phyloP scores from a whole-genome alignment of 257 asterid species.

The Penstemon barbatus region DNA sequence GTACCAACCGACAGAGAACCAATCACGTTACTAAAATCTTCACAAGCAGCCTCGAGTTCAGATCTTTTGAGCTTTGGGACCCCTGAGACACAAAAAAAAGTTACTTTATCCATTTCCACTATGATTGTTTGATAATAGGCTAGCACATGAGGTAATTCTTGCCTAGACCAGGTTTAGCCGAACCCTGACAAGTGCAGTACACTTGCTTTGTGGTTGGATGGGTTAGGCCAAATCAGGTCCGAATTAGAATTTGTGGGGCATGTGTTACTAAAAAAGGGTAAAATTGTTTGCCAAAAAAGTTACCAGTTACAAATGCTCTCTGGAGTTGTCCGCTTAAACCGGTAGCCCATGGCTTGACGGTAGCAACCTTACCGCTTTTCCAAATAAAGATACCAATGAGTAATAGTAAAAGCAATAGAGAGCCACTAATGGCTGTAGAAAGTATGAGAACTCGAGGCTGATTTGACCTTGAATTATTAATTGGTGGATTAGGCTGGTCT shows the following conservation, averaged over 20 bases:
- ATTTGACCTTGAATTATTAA: slow-evolving; percentile 7
- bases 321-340: slow-evolving; percentile 97
- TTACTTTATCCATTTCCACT: background rate
- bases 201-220: no score
- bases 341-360: slow-evolving; percentile 90
- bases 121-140: background rate
- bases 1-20: slow-evolving; percentile 65
- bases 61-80: slow-evolving; percentile 82
- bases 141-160: no score
- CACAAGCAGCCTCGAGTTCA: slow-evolving; percentile 86
- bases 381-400: slow-evolving; percentile 35
- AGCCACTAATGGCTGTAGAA: slow-evolving; percentile 52
- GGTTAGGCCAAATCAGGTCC: no score
- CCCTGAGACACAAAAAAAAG: slow-evolving; percentile 44
- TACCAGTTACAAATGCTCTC: slow-evolving; percentile 84
- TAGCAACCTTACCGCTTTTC: slow-evolving; percentile 55
- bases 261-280: slow-evolving; percentile 1
- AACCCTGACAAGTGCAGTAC: no score
- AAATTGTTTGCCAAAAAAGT: background rate
- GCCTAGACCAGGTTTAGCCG: no score
- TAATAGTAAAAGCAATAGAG: slow-evolving; percentile 47
- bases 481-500: slow-evolving; percentile 23
- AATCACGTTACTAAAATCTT: slow-evolving; percentile 86
- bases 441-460: slow-evolving; percentile 32
- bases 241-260: background rate